Conservation (phyloP, 176 grass and related monocot species). For the Avena eriantha region DNA sequence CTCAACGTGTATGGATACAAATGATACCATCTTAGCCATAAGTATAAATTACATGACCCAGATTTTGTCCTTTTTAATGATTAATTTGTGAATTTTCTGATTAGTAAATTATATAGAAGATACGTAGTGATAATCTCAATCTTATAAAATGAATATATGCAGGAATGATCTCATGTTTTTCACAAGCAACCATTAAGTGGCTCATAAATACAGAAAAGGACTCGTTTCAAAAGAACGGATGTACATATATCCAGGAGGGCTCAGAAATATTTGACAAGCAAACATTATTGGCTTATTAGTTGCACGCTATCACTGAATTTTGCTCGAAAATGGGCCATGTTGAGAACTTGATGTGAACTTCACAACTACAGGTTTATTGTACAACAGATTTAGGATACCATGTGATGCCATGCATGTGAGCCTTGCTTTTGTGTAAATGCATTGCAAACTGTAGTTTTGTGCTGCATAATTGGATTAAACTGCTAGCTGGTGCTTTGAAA, state of each 20-base stretch:
- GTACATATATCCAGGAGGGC: neutral
- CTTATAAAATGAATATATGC: conserved; percentile 1
- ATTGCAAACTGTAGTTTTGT: neutral
- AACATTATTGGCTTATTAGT: neutral
- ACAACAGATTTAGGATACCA: neutral
- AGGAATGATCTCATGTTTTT: neutral
- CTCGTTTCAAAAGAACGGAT: neutral
- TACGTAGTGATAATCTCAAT: neutral
- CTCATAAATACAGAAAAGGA: neutral
- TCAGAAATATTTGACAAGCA: neutral
- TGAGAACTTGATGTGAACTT: conserved; percentile 14
- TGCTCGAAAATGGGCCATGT: neutral
- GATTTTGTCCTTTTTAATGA: neutral
- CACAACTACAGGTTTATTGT: neutral
- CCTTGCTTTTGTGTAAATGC: neutral
- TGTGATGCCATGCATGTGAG: neutral
- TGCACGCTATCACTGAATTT: neutral
- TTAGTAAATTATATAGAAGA: conserved; percentile 1
- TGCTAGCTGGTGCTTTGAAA: neutral
- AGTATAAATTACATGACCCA: neutral
- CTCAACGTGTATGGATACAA: neutral
- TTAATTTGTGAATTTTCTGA: neutral
- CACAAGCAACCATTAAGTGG: neutral
- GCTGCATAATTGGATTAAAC: neutral
- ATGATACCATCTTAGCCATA: neutral